phyloP scores from a whole-genome alignment of 176 grass and related monocot species.

The Alopecurus myosuroides region DNA sequence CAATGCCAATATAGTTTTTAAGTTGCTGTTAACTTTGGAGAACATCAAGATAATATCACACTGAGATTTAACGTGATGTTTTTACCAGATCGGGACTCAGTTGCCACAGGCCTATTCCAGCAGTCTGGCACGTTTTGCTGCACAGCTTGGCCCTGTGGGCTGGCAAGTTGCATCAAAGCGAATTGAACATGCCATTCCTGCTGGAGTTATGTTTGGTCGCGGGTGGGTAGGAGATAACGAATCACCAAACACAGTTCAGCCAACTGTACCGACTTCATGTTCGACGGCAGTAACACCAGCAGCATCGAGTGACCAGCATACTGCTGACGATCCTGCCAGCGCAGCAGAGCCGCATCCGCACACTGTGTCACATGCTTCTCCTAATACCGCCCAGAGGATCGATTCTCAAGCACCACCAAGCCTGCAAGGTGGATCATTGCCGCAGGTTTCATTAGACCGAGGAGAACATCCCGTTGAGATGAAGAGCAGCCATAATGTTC shows the following conservation, averaged over 20 bases:
- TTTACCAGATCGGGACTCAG: constrained; percentile 70
- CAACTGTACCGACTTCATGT: constrained; percentile 24
- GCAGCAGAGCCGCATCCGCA: constrained; percentile 2
- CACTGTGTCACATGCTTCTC: constrained; percentile 2
- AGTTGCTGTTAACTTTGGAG: neutral
- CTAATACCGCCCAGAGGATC: neutral
- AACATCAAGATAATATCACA: constrained; percentile 4
- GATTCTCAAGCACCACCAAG: constrained; percentile 12
- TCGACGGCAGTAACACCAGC: constrained; percentile 10
- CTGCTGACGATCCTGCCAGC: neutral
- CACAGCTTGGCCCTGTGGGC: constrained; percentile 51
- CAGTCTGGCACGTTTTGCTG: constrained; percentile 82
- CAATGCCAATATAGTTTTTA: constrained; percentile 1
- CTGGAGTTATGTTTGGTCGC: constrained; percentile 61
- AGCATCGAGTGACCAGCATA: constrained; percentile 22
- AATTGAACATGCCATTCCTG: constrained; percentile 57
- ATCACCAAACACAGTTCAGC: constrained; percentile 30
- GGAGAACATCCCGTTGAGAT: constrained; percentile 17
- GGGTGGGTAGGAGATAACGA: constrained; percentile 80
- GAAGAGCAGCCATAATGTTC: constrained; percentile 26
- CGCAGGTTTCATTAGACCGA: constrained; percentile 5
- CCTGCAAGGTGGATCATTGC: constrained; percentile 17
- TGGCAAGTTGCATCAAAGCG: constrained; percentile 70
- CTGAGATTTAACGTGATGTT: constrained; percentile 22
- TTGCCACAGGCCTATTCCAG: constrained; percentile 54